A percentile compares a stretch with the other conserved stretches of the same genome.
phyloP scores from a whole-genome alignment of 805 yeast genomes.

The Suhomyces sp. region DNA sequence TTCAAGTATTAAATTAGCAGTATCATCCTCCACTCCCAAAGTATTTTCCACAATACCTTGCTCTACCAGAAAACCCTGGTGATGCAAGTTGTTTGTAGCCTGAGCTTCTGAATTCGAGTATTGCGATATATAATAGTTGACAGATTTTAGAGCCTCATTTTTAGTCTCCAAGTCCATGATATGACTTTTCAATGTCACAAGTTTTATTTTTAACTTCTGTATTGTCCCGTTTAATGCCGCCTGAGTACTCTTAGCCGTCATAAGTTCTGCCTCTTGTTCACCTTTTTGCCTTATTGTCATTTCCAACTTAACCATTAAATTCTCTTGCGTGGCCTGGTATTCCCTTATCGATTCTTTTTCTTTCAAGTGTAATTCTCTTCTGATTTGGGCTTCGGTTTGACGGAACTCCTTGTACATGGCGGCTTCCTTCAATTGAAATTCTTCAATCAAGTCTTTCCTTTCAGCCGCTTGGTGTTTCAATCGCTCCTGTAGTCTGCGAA shows the following conservation, averaged over 20 bases:
- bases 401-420: conserved; percentile 3
- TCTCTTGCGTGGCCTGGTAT: background rate
- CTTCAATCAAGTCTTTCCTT: conserved; percentile 8
- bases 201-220: conserved; percentile 7
- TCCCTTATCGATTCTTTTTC: conserved; percentile 2
- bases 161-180: conserved; percentile 7
- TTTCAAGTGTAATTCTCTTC: too few species aligned
- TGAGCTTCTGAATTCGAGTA: too few species aligned
- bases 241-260: background rate
- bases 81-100: too few species aligned
- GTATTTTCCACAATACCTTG: too few species aligned
- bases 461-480: background rate
- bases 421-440: conserved; percentile 7
- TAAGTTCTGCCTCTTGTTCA: background rate
- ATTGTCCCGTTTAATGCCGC: conserved; percentile 4
- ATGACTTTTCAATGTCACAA: conserved; percentile 9
- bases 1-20: background rate
- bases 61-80: too few species aligned
- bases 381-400: conserved; percentile 1
- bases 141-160: conserved; percentile 8
- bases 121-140: conserved; percentile 3
- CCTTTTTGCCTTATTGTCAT: background rate
- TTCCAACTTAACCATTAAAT: conserved; percentile 1
- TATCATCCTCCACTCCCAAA: conserved; percentile 2
- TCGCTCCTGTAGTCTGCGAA: background rate